Evolutionary conservation across 2,329 filamentous ascomycete species (phyloP).

Genomic region (Xylaria sp.): DNA sequence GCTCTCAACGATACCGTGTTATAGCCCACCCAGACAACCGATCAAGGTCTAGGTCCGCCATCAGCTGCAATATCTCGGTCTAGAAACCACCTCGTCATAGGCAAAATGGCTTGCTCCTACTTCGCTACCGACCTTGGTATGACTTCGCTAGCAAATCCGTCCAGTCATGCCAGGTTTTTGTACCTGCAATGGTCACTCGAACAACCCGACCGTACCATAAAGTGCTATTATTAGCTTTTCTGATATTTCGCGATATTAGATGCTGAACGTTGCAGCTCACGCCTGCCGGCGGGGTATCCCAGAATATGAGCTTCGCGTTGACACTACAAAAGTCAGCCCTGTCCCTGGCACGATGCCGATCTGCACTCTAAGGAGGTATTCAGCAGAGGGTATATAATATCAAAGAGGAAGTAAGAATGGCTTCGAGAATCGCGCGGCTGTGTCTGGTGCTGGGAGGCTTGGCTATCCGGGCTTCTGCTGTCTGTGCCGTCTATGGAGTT

Average conservation of each 20-base stretch:
- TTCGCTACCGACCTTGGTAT: slow-evolving; percentile 6
- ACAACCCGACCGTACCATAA: slow-evolving; percentile 1
- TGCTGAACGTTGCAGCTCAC: background rate
- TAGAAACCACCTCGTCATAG: slow-evolving; percentile 9
- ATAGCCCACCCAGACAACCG: background rate
- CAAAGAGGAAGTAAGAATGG: slow-evolving; percentile 32
- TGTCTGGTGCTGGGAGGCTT: slow-evolving; percentile 36
- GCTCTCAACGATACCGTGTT: background rate
- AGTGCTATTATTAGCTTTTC: slow-evolving; percentile 31
- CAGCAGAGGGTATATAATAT: background rate
- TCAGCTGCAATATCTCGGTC: slow-evolving; percentile 9
- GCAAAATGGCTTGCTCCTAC: slow-evolving; percentile 13
- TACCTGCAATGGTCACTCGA: slow-evolving; percentile 20
- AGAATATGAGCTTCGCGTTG: background rate
- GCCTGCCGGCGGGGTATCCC: background rate
- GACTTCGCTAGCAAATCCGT: slow-evolving; percentile 13
- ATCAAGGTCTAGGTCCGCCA: slow-evolving; percentile 24
- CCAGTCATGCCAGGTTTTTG: slow-evolving; percentile 18
- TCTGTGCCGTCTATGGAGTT: slow-evolving; percentile 53
- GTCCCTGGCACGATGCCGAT: slow-evolving; percentile 16
- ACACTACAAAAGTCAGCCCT: slow-evolving; percentile 18
- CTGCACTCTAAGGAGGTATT: background rate
- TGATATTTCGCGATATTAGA: slow-evolving; percentile 24
- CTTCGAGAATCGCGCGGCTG: slow-evolving; percentile 27
- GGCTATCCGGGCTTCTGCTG: slow-evolving; percentile 37